phyloP scores from a whole-genome alignment of 805 yeast species.

The Candida saitoana region DNA sequence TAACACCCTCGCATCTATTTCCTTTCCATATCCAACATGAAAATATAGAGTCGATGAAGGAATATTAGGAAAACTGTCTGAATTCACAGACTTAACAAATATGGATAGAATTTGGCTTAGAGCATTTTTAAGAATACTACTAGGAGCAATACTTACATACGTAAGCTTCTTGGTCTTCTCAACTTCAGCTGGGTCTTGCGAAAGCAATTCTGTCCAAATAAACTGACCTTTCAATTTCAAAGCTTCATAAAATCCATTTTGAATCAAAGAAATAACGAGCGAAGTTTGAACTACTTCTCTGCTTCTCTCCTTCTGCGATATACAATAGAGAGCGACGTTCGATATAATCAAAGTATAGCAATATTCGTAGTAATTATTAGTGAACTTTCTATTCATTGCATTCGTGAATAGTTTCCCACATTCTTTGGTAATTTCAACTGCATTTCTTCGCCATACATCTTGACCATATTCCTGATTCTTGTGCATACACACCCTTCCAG shows the following conservation, averaged over 20 bases:
- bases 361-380: conserved; percentile 24
- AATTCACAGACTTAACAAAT: conserved; percentile 42
- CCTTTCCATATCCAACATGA: conserved; percentile 15
- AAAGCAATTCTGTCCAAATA: conserved; percentile 16
- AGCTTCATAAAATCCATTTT: conserved; percentile 43
- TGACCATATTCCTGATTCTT: conserved; percentile 43
- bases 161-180: conserved; percentile 25
- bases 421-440: conserved; percentile 39
- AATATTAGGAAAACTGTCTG: conserved; percentile 31
- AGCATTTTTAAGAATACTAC: conserved; percentile 38
- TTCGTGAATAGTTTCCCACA: conserved; percentile 22
- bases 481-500: conserved; percentile 43
- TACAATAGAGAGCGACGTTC: conserved; percentile 38
- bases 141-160: conserved; percentile 28
- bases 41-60: conserved; percentile 33
- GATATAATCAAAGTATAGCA: conserved; percentile 22
- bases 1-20: conserved; percentile 16
- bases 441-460: conserved; percentile 32
- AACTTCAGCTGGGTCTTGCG: conserved; percentile 11
- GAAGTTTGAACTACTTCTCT: conserved; percentile 31
- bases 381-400: conserved; percentile 19
- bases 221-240: conserved; percentile 22
- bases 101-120: conserved; percentile 41
- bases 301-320: conserved; percentile 20
- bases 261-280: conserved; percentile 47